A percentile compares a stretch with the other conserved stretches of the same genome.
These are phyloP conservation scores for Geranium rotundifolium DNA, from an alignment of 345 rosid species.

Conservation along the genomic window DNA sequence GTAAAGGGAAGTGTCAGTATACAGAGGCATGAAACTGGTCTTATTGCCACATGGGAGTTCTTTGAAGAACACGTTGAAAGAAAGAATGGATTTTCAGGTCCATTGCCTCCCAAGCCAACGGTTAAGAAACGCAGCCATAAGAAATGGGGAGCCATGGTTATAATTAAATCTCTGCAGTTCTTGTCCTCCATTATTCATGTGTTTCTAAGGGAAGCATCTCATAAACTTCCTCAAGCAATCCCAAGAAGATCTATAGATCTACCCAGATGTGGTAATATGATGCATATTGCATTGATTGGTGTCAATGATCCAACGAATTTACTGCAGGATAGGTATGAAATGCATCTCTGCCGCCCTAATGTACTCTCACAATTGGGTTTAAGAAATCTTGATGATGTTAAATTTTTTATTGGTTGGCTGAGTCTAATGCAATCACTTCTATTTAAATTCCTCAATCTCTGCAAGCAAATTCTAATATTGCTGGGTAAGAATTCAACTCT, in stretches of 20 bases:
- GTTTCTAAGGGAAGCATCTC: conserved; percentile 65
- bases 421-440: no score
- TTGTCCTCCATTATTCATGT: conserved; percentile 63
- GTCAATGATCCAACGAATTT: conserved; percentile 95
- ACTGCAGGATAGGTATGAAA: conserved; percentile 83
- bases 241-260: conserved; percentile 30
- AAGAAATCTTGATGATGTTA: no score
- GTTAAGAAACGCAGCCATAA: conserved; percentile 63
- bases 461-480: no score
- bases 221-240: conserved; percentile 33
- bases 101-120: conserved; percentile 27
- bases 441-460: no score
- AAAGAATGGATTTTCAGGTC: conserved; percentile 46
- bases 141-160: conserved; percentile 99
- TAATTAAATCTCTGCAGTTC: conserved; percentile 82
- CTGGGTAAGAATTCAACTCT: no score
- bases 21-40: conserved; percentile 98
- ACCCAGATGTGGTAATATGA: conserved; percentile 68
- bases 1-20: conserved; percentile 90
- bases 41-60: conserved; percentile 98
- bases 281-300: conserved; percentile 92
- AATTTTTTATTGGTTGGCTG: no score
- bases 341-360: conserved; percentile 1
- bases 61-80: conserved; percentile 77
- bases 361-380: no score